Evolutionary conservation across 768 basidiomycete species (phyloP), one percentile per base, ranked within the genome.

Genomic region (Mycena sanguinolenta): DNA sequence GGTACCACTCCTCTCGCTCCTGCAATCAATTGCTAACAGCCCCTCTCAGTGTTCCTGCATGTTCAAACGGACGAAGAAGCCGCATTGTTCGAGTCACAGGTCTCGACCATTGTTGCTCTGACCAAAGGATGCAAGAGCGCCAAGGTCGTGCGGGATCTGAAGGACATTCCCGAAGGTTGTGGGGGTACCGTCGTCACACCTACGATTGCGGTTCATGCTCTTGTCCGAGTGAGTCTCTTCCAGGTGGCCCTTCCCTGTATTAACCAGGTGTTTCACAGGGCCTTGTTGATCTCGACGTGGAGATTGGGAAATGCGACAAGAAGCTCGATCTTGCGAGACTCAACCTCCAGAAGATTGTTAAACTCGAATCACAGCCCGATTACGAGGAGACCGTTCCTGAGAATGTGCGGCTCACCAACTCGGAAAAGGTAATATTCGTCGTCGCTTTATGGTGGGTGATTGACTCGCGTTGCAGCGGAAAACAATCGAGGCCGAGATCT

Each of bases 251-350:
- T 2, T 13, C 66, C 13, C 54, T 36, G 2, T 23, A 28, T 32
- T 27, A 17, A 52, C 34, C n/a, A 54, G 63, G 44, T 54, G 32
- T 21, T 54, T 14, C 58, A 19, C 74, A 98, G 96, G 96, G 97
- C 28, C 90, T 97, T 49, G 91, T 99, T 21, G 93, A 99, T 81
- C 82, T 97, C 8, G 91, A 95, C 54, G 89, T 88, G 2, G 97
- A 99, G 81, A 93, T 98, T 53, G 84, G 88, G 46, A 98, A 97
- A 80, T 91, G 92, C 70, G 90, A 95, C 77, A 98, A 98, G 89
- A 98, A 97, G 81, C 86, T 94, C 3, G 89, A 92, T 44, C 82
- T 96, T 13, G 91, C 89, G 2, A 84, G 86, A 61, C 71, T 93
- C 59, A 92, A 89, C 73, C 82, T 93, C 50, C 89, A 91, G 63